Conservation (phyloP, 371 early-diverging fungal genomes). For the Mucor piriformis region DNA sequence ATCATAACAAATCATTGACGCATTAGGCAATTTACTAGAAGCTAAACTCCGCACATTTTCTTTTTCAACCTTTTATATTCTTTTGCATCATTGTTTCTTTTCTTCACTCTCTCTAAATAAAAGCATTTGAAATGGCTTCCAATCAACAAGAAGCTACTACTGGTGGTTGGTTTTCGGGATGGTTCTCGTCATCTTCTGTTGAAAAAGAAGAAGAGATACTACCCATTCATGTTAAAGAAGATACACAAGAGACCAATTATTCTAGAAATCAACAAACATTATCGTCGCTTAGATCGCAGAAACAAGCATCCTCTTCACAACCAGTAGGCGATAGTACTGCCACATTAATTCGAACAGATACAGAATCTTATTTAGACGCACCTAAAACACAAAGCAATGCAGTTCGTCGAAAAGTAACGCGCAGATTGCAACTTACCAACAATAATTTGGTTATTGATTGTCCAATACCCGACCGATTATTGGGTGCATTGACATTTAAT, state of each 20-base stretch:
- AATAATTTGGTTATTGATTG: conserved; percentile 75
- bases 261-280: conserved; percentile 22
- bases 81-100: not conserved
- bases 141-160: not conserved
- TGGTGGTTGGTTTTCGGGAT: conserved; percentile 24
- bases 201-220: conserved; percentile 5
- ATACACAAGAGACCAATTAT: conserved; percentile 12
- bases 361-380: conserved; percentile 26
- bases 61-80: not conserved
- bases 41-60: not conserved
- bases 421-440: conserved; percentile 59
- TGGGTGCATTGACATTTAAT: conserved; percentile 25
- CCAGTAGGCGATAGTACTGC: conserved; percentile 16
- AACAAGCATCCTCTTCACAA: not conserved
- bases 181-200: conserved; percentile 10
- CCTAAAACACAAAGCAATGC: conserved; percentile 2
- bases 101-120: not conserved
- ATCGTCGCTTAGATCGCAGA: conserved; percentile 20
- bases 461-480: conserved; percentile 64
- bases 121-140: conserved; percentile 4
- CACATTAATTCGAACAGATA: conserved; percentile 13
- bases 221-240: not conserved
- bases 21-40: conserved; percentile 1
- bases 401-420: conserved; percentile 20
- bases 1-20: not conserved